Evolutionary conservation across 2,329 filamentous ascomycete genomes (phyloP).

Genomic region (Colletotrichum truncatum): DNA sequence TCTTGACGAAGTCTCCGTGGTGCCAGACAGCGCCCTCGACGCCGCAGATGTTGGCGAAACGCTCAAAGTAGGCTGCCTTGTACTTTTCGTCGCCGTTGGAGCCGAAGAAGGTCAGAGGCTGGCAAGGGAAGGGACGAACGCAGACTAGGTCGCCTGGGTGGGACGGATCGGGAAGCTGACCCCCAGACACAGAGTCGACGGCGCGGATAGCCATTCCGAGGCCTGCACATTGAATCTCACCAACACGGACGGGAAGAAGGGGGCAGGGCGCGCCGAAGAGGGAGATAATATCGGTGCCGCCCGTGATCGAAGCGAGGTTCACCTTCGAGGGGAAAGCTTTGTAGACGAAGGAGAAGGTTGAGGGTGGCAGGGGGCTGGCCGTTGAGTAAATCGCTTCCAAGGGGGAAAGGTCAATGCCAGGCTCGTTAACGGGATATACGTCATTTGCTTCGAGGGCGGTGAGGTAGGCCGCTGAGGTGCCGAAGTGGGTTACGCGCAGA

Average conservation of each 20-base stretch:
- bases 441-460: slow-evolving; percentile 86
- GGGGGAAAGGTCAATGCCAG: slow-evolving; percentile 65
- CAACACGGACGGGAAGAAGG: slow-evolving; percentile 74
- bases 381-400: slow-evolving; percentile 93
- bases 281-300: slow-evolving; percentile 96
- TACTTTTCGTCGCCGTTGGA: slow-evolving; percentile 79
- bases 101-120: slow-evolving; percentile 91
- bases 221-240: slow-evolving; percentile 81
- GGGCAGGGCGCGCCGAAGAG: slow-evolving; percentile 89
- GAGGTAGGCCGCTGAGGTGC: slow-evolving; percentile 93
- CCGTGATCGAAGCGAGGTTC: slow-evolving; percentile 92
- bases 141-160: slow-evolving; percentile 91
- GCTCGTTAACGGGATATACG: slow-evolving; percentile 65
- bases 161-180: slow-evolving; percentile 60
- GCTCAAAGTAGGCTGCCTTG: slow-evolving; percentile 85
- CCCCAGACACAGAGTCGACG: slow-evolving; percentile 66
- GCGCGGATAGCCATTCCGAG: slow-evolving; percentile 81
- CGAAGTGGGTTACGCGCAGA: slow-evolving; percentile 88
- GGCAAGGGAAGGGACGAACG: slow-evolving; percentile 85
- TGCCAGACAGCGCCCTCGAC: slow-evolving; percentile 74
- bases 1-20: slow-evolving; percentile 88
- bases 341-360: slow-evolving; percentile 93
- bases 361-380: slow-evolving; percentile 89
- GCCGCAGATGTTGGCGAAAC: slow-evolving; percentile 65
- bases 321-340: slow-evolving; percentile 80